Base-by-base conservation (phyloP, 345 rosid species). In the Odontarrhena argentea region DNA sequence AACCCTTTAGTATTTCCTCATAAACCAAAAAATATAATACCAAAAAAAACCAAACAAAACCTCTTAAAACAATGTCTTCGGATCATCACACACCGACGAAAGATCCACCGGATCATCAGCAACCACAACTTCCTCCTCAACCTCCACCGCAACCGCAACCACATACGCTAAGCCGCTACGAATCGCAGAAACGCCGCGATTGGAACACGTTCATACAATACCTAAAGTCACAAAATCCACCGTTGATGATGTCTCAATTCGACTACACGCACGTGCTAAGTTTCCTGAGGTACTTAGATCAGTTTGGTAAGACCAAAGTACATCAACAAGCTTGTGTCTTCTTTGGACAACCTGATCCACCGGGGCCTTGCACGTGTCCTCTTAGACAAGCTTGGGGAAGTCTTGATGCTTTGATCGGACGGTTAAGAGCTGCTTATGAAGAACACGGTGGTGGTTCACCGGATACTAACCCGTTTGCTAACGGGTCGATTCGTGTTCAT, bases 301-400 rank as follows among this genome's bases (percentile, higher is more conserved):
- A 91, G 77, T 91, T 91, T 22, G 96, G 97, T n/a, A 91, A 91
- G 70, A 91, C 97, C 11, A 91, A 86, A 81, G 96, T 91, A 70
- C 97, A 91, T 85, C 70, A 87, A 13, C 87, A 79, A 71, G 89
- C 87, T 13, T 91, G 97, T 63, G 80, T 76, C 47, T 87, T 81
- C 60, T 90, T 84, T 13, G 97, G 97, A 34, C 90, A 87, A 64
- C 92, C 90, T 0, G 95, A 90, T 73, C 97, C 97, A 14, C 88
- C 90, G 0, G 92, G 95, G 12, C 87, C 91, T 0, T 90, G 97
- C 62, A 82, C 86, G 42, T 90, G 95, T 59, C 95, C 97, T 0
- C 87, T 90, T 12, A 86, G 81, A 65, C 97, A 90, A 82, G 97
- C 97, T 40, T 90, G 97, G 97, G 97, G 97, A 8, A 90, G 97